These are phyloP conservation scores for Gossypium schwendimanii DNA, from an alignment of 441 rosid genomes.

Conservation along the genomic window DNA sequence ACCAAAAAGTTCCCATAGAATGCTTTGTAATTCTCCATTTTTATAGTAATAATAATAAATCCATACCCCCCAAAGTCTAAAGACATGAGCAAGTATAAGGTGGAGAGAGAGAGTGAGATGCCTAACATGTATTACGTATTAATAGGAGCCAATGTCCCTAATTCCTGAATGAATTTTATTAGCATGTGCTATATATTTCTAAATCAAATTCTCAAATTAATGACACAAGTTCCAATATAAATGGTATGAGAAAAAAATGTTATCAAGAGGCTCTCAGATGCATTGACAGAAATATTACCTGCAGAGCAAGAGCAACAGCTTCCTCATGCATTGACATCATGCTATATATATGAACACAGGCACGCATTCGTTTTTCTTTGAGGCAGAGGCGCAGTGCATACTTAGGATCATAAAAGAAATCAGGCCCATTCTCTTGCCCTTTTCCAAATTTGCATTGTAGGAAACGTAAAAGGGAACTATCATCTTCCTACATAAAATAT, in stretches of 20 bases:
- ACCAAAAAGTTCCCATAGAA: neutral
- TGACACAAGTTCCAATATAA: slow-evolving; percentile 8
- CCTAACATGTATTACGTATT: neutral
- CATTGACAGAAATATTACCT: slow-evolving; percentile 38
- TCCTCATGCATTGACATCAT: slow-evolving; percentile 99
- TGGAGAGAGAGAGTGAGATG: neutral
- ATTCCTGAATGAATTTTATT: slow-evolving; percentile 7
- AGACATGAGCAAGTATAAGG: neutral
- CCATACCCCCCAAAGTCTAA: neutral
- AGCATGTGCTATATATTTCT: slow-evolving; percentile 1
- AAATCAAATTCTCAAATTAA: slow-evolving; percentile 3
- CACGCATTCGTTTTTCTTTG: slow-evolving; percentile 92
- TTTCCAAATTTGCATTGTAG: slow-evolving; percentile 96
- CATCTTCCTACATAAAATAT: slow-evolving; percentile 67
- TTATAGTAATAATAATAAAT: neutral
- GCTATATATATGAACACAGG: slow-evolving; percentile 95
- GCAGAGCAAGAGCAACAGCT: slow-evolving; percentile 98
- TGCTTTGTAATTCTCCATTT: neutral
- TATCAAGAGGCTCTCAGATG: neutral
- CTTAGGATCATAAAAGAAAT: slow-evolving; percentile 96
- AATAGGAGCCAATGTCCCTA: neutral
- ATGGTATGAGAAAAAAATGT: neutral
- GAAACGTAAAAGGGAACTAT: slow-evolving; percentile 83
- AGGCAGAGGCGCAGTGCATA: slow-evolving; percentile 97
- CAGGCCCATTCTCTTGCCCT: slow-evolving; percentile 84